These are phyloP conservation scores for Plasmodium reichenowi DNA, from an alignment of 169 alveolate genomes.

Conservation along the genomic window DNA sequence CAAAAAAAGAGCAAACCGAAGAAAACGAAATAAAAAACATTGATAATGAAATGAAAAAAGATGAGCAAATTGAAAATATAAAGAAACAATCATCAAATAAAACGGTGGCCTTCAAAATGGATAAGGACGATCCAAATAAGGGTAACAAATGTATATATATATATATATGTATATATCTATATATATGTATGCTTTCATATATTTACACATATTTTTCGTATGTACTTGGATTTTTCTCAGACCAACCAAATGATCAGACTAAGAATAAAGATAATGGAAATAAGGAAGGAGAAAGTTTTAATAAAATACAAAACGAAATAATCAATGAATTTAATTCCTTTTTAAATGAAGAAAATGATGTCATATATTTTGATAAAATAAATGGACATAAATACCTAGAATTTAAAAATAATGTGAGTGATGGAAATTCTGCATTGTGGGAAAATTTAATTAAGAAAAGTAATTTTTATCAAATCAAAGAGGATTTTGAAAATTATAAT, in stretches of 20 bases:
- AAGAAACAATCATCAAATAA: not conserved
- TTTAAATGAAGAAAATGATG: slow-evolving; percentile 2
- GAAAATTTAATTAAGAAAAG: slow-evolving; percentile 40
- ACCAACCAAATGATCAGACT: no score
- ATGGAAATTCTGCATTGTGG: slow-evolving; percentile 29
- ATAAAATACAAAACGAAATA: slow-evolving; percentile 23
- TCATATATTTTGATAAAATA: not conserved
- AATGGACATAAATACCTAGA: not conserved
- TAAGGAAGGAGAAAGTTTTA: not conserved
- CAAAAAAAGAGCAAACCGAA: not conserved
- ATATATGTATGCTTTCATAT: no score
- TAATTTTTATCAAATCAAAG: slow-evolving; percentile 47
- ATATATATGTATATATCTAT: not conserved
- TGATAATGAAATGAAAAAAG: not conserved
- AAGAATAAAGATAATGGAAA: no score
- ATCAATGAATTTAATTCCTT: slow-evolving; percentile 23
- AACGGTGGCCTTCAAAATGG: not conserved
- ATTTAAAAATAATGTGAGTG: slow-evolving; percentile 13
- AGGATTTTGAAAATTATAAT: slow-evolving; percentile 63
- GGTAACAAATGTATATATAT: not conserved
- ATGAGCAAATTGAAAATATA: not conserved
- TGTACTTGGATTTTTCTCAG: no score
- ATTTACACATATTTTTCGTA: no score
- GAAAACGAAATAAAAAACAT: not conserved
- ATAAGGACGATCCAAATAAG: no score